These are phyloP conservation scores for Fusarium circinatum DNA, from an alignment of 2,329 filamentous ascomycete species.

Conservation along the genomic window DNA sequence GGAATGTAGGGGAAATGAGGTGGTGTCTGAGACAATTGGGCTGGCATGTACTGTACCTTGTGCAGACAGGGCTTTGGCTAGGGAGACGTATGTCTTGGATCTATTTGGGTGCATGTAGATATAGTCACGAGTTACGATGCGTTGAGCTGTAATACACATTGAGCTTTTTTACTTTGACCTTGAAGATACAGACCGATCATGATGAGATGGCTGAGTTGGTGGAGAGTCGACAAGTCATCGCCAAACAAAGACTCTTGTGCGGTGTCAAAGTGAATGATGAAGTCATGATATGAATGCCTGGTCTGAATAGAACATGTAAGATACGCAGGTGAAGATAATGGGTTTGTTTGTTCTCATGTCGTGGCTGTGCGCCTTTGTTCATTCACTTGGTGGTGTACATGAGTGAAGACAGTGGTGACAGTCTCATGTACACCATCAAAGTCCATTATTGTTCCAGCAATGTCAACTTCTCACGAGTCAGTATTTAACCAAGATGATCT, in stretches of 20 bases:
- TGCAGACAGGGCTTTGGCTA: background rate
- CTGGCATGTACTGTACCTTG: conserved; percentile 1
- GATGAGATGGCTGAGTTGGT: background rate
- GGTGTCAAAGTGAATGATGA: background rate
- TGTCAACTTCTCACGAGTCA: no score
- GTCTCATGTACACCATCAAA: background rate
- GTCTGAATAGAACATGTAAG: background rate
- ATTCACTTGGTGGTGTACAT: background rate
- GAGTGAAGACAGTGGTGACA: background rate
- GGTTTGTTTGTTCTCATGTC: background rate
- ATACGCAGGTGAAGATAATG: background rate
- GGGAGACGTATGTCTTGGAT: conserved; percentile 19
- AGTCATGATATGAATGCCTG: background rate
- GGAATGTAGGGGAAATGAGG: conserved; percentile 33
- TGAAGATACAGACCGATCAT: background rate
- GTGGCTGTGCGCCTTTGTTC: conserved; percentile 11
- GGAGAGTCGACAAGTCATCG: background rate
- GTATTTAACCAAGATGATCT: background rate
- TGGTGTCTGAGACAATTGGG: conserved; percentile 22
- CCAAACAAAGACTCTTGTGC: background rate
- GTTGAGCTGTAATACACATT: background rate
- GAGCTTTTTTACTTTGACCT: background rate
- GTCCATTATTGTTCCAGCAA: background rate
- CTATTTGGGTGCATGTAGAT: background rate
- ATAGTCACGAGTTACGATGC: conserved; percentile 6